phyloP scores from a whole-genome alignment of 306 rosid genomes.

The Abrus precatorius region DNA sequence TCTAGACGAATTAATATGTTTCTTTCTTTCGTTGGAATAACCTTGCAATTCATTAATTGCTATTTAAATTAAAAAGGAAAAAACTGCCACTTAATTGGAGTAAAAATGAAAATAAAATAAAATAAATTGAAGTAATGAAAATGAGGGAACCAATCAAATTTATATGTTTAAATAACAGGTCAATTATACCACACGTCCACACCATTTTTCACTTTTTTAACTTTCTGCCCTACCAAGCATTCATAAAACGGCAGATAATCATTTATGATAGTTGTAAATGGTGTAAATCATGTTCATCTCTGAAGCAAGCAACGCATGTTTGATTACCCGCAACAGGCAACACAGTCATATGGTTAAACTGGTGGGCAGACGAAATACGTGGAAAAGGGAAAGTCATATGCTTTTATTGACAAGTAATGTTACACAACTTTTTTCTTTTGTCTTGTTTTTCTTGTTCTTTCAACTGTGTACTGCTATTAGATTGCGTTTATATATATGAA shows the following conservation, averaged over 20 bases:
- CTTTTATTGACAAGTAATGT: neutral
- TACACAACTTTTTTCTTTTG: neutral
- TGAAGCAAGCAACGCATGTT: no score
- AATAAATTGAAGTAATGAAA: neutral
- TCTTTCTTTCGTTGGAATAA: neutral
- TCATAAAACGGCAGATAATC: neutral
- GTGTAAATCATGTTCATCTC: neutral
- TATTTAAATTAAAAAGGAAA: no score
- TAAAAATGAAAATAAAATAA: neutral
- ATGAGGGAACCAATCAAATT: neutral
- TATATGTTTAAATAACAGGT: neutral
- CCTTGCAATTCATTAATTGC: neutral
- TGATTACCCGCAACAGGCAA: neutral
- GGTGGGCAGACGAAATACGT: neutral
- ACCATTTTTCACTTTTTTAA: no score
- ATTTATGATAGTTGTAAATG: neutral
- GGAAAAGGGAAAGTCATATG: neutral
- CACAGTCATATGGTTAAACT: neutral
- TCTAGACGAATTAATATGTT: neutral
- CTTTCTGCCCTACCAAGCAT: no score
- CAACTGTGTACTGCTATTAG: neutral
- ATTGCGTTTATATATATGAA: neutral
- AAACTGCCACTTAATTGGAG: neutral
- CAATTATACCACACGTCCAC: neutral
- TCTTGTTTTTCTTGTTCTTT: neutral